Evolutionary conservation across 768 basidiomycete genomes (phyloP).

Genomic region (Leccinum boreale): DNA sequence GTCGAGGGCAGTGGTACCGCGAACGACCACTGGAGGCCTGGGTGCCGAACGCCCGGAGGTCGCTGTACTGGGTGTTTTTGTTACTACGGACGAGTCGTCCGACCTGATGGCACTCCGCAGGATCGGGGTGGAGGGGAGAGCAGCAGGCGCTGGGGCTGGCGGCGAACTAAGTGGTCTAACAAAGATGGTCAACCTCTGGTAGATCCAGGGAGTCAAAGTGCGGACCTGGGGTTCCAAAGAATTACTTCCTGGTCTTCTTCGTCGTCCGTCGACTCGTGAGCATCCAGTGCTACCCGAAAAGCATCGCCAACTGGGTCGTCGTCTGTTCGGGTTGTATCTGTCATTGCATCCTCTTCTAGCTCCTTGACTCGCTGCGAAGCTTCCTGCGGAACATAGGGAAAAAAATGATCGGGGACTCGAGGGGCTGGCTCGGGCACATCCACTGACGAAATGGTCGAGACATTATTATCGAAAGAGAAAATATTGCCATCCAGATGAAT

Average conservation of each 20-base stretch:
- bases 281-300: slow-evolving; percentile 48
- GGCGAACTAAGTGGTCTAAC: slow-evolving; percentile 21
- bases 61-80: neutral
- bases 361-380: slow-evolving; percentile 13
- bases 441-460: slow-evolving; percentile 6
- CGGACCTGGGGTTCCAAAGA: slow-evolving; percentile 69
- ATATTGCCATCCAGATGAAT: slow-evolving; percentile 20
- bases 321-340: slow-evolving; percentile 69
- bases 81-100: slow-evolving; percentile 2
- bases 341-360: slow-evolving; percentile 60
- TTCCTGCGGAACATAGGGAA: slow-evolving; percentile 4
- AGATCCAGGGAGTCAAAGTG: neutral
- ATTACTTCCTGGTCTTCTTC: slow-evolving; percentile 67
- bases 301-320: slow-evolving; percentile 71
- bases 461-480: slow-evolving; percentile 16
- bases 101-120: neutral
- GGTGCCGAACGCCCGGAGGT: slow-evolving; percentile 28
- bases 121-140: slow-evolving; percentile 23
- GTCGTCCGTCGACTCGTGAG: slow-evolving; percentile 33
- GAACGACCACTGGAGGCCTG: slow-evolving; percentile 19
- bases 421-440: neutral
- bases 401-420: slow-evolving; percentile 15
- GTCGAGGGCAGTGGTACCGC: slow-evolving; percentile 61
- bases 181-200: slow-evolving; percentile 2
- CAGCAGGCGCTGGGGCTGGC: slow-evolving; percentile 2